Evolutionary conservation across 2,329 filamentous ascomycete species (phyloP), one percentile per base, ranked within the genome.

Genomic region (Fonsecaea pugnacius): DNA sequence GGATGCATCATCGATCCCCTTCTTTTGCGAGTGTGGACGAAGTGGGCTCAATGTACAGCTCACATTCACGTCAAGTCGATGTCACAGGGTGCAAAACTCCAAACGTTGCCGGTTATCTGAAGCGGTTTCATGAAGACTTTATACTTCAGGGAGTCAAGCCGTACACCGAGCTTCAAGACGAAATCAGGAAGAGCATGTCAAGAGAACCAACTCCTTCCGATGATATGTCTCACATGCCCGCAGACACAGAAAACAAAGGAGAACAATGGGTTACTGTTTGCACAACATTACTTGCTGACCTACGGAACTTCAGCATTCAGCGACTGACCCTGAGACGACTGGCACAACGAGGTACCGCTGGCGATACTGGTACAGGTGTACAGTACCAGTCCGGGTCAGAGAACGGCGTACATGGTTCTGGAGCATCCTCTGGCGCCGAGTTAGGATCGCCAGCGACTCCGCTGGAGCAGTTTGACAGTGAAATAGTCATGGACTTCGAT

Each of bases 31-130:
- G 83, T 67, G 75, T 84, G 53, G 82, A 84, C 68, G 82, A 80
- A 16, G 71, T 80, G 58, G 74, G 79, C 14, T 81, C 80, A 1
- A 76, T 76, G 6, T 77, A 79, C 58, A 79, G 76, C 63, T 78
- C 68, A 71, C 71, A 77, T 74, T 58, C 78, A 73, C 55, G 75
- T 74, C 40, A 73, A 73, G 58, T 68, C 70, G 59, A 65, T 66
- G 7, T 64, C 70, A 40, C 75, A 70, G 65, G 46, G 12, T 60
- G 60, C 30, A 64, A 60, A 18, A 75, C 78, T n/a, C 73, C 72
- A 32, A 85, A 85, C 66, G 84, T 86, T 16, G 84, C 83, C 63
- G 85, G 85, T 3, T 87, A 83, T 81, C 71, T 87, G 24, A 82
- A 80, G 63, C 76, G 75, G 9, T 86, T 84, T 67, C 85, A 87